These are phyloP conservation scores for Cocos nucifera DNA, from an alignment of 176 grass and related monocot species.

Conservation along the genomic window DNA sequence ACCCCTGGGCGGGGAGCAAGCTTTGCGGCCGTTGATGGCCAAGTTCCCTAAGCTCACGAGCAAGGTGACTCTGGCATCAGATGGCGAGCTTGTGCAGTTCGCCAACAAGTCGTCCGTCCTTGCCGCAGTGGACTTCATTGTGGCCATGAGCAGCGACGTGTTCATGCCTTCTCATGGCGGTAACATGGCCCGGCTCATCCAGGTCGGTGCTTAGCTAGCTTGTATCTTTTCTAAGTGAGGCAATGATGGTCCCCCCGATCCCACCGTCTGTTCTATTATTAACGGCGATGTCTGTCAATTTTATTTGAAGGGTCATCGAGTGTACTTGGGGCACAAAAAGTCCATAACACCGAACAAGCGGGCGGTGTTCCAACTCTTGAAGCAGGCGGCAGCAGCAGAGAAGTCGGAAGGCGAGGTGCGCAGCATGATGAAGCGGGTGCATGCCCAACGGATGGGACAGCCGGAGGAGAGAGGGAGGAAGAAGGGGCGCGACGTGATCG, in stretches of 20 bases:
- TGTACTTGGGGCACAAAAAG: constrained; percentile 9
- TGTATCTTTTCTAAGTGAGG: too few species aligned
- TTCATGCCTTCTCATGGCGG: constrained; percentile 16
- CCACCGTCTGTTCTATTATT: too few species aligned
- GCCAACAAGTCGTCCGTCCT: constrained; percentile 4
- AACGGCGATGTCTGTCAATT: too few species aligned
- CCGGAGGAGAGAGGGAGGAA: constrained; percentile 5
- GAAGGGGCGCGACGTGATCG: constrained; percentile 10
- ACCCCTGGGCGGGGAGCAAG: constrained; percentile 1
- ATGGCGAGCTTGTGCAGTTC: background rate
- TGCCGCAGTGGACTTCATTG: constrained; percentile 9
- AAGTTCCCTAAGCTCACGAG: constrained; percentile 4
- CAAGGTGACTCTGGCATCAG: background rate
- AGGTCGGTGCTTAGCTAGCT: background rate
- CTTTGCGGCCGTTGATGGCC: background rate
- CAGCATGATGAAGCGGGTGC: constrained; percentile 6
- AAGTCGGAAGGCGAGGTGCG: background rate
- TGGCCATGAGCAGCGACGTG: constrained; percentile 15
- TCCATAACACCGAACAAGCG: constrained; percentile 15
- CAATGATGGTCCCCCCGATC: too few species aligned
- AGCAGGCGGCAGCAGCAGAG: background rate
- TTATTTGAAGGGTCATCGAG: constrained; percentile 2
- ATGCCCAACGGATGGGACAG: background rate
- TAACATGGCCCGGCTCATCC: constrained; percentile 16
- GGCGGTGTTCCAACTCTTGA: background rate